Evolutionary conservation across 495 filamentous ascomycete species (phyloP).

Genomic region (Sordaria brevicollis): DNA sequence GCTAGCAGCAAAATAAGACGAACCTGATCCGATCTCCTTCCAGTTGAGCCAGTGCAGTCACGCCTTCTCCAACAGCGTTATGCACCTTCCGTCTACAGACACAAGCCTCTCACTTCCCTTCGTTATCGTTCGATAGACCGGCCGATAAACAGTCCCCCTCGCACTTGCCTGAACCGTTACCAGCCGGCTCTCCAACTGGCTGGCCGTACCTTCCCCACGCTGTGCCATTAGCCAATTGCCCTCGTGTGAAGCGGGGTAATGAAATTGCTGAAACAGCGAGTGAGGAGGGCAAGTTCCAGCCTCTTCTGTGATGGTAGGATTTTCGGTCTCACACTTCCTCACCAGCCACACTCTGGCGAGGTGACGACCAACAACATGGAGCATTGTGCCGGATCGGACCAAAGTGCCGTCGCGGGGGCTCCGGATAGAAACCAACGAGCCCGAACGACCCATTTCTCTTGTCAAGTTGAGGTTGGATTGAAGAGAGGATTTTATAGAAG

Average conservation of each 20-base stretch:
- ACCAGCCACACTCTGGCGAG: not conserved
- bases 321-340: not conserved
- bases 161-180: not conserved
- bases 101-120: not conserved
- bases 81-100: not conserved
- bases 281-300: not conserved
- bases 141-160: not conserved
- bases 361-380: not conserved
- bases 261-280: not conserved
- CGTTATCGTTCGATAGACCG: not conserved
- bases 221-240: not conserved
- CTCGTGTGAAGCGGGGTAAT: not conserved
- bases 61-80: not conserved
- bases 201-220: not conserved
- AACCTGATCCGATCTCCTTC: not conserved
- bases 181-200: not conserved
- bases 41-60: not conserved
- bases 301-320: not conserved
- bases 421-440: not conserved
- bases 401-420: not conserved
- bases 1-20: conserved; percentile 1
- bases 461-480: not conserved
- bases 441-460: not conserved
- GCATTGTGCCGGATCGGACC: not conserved
- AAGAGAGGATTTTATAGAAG: not conserved